These are phyloP conservation scores for Spergularia marina DNA, from an alignment of 148 eudicot species.

Conservation along the genomic window DNA sequence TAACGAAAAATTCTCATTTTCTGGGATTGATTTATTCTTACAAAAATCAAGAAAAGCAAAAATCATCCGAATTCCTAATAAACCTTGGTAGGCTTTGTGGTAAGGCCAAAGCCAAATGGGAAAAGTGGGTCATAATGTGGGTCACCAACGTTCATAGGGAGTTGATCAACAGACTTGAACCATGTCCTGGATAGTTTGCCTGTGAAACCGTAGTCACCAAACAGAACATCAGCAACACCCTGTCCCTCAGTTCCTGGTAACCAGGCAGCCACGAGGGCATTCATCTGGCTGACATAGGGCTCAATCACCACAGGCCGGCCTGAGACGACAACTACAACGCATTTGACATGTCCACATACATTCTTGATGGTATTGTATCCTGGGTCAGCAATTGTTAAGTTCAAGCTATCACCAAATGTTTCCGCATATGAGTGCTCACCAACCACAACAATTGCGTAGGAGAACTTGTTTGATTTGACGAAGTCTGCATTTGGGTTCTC, in stretches of 20 bases:
- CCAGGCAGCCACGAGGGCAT: slow-evolving; percentile 62
- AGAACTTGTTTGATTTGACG: slow-evolving; percentile 39
- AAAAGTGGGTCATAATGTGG: slow-evolving; percentile 53
- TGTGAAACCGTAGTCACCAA: slow-evolving; percentile 53
- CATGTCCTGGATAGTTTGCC: slow-evolving; percentile 56
- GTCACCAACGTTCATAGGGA: slow-evolving; percentile 62
- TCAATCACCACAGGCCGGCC: slow-evolving; percentile 53
- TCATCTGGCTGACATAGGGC: slow-evolving; percentile 37
- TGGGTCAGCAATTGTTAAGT: slow-evolving; percentile 36
- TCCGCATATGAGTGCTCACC: slow-evolving; percentile 56
- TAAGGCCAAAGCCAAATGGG: slow-evolving; percentile 56
- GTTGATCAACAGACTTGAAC: slow-evolving; percentile 50
- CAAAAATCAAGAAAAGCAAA: slow-evolving; percentile 4
- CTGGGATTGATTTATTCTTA: slow-evolving; percentile 8
- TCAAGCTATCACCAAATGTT: slow-evolving; percentile 49
- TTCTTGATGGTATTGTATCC: slow-evolving; percentile 40
- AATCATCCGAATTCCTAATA: slow-evolving; percentile 12
- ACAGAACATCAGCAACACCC: slow-evolving; percentile 55
- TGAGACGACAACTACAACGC: slow-evolving; percentile 44
- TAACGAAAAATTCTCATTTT: background rate
- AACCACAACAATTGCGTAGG: slow-evolving; percentile 50
- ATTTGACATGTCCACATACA: slow-evolving; percentile 43
- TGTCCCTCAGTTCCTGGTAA: slow-evolving; percentile 58
- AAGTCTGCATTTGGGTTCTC: slow-evolving; percentile 43
- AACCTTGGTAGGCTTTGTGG: slow-evolving; percentile 37